phyloP scores from a whole-genome alignment of 139 green algal species.

The Chlorella sp. region DNA sequence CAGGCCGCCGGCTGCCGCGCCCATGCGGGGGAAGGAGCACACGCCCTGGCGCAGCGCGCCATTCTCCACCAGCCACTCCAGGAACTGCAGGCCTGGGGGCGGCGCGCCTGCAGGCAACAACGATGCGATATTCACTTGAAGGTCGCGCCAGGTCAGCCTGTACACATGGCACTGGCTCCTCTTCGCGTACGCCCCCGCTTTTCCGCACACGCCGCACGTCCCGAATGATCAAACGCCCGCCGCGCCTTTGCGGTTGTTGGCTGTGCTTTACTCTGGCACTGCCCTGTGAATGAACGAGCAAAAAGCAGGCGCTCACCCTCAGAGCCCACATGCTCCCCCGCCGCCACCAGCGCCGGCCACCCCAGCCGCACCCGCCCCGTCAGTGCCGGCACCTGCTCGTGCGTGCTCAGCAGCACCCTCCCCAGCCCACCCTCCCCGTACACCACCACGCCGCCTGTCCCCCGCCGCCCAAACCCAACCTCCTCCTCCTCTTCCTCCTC shows the following conservation, averaged over 20 bases:
- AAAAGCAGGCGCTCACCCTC: slow-evolving; percentile 1
- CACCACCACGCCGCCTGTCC: no score
- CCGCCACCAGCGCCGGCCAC: slow-evolving; percentile 26
- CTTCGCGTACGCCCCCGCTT: no score
- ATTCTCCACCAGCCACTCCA: slow-evolving; percentile 41
- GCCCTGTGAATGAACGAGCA: background rate
- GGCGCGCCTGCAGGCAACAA: slow-evolving; percentile 47
- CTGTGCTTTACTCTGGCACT: background rate
- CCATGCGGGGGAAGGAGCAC: slow-evolving; percentile 48
- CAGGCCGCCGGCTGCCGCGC: slow-evolving; percentile 21
- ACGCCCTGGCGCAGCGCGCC: slow-evolving; percentile 31
- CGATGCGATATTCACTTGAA: no score
- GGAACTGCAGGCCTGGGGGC: slow-evolving; percentile 53
- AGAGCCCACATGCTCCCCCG: slow-evolving; percentile 11
- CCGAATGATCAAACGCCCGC: background rate
- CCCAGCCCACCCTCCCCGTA: no score
- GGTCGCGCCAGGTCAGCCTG: no score
- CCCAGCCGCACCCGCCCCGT: slow-evolving; percentile 23
- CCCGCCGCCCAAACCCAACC: no score
- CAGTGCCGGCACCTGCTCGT: slow-evolving; percentile 14
- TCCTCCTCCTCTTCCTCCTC: no score
- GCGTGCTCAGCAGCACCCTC: slow-evolving; percentile 24
- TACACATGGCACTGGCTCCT: no score
- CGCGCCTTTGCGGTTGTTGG: no score
- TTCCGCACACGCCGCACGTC: background rate